phyloP scores from a whole-genome alignment of 202 grass and related monocot species.

The Panicum hallii region DNA sequence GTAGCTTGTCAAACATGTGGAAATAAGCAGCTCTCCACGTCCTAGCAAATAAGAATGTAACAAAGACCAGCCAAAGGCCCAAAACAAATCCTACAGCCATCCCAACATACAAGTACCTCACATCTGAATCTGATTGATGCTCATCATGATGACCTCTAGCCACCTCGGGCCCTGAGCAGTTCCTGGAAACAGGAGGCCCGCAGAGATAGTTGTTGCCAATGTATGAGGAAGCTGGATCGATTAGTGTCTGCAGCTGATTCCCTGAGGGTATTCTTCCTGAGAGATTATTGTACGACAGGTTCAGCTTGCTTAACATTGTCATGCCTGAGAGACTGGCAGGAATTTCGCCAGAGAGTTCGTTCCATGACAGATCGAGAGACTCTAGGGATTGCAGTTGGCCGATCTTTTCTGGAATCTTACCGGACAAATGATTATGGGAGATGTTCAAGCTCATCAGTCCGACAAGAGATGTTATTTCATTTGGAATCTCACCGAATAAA shows the following conservation, averaged over 20 bases:
- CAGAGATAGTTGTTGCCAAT: conserved; percentile 45
- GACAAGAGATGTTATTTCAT: conserved; percentile 35
- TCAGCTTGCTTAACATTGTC: conserved; percentile 35
- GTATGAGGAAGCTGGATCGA: conserved; percentile 36
- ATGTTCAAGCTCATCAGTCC: conserved; percentile 32
- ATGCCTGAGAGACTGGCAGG: conserved; percentile 26
- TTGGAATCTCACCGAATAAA: conserved; percentile 43
- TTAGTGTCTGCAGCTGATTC: conserved; percentile 45
- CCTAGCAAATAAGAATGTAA: conserved; percentile 23
- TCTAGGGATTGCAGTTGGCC: conserved; percentile 32
- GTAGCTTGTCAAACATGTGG: conserved; percentile 4
- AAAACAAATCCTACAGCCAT: conserved; percentile 12
- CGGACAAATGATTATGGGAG: conserved; percentile 31
- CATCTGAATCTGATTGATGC: neutral
- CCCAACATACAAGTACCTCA: neutral
- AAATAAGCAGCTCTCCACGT: conserved; percentile 40
- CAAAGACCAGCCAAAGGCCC: conserved; percentile 35
- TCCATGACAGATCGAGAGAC: conserved; percentile 44
- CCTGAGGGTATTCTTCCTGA: conserved; percentile 48
- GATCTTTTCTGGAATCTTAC: conserved; percentile 35
- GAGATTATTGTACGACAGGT: conserved; percentile 55
- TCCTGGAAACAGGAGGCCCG: conserved; percentile 2
- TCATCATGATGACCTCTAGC: neutral
- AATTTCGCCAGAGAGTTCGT: conserved; percentile 29
- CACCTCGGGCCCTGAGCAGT: conserved; percentile 3